Evolutionary conservation across 805 yeast species (phyloP).

Genomic region (Saccharomycopsis babjevae): DNA sequence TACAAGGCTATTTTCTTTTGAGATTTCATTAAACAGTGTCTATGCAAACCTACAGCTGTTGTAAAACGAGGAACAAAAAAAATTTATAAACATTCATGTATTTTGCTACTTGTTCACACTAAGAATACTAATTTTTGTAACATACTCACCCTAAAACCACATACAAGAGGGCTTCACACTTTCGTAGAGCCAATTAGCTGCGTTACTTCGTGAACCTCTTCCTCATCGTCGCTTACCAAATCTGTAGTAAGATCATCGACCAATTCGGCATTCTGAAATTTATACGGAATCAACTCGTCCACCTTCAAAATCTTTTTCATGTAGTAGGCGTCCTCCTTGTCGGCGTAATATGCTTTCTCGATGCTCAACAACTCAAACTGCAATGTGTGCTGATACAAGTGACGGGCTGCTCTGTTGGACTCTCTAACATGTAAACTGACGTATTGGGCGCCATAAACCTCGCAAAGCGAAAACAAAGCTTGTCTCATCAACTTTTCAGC

Average conservation of each 20-base stretch:
- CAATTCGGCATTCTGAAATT: conserved; percentile 36
- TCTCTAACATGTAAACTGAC: conserved; percentile 91
- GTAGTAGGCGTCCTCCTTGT: conserved; percentile 95
- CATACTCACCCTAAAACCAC: background rate
- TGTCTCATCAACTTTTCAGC: conserved; percentile 90
- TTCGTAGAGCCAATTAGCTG: background rate
- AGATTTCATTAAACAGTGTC: no score
- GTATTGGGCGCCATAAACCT: conserved; percentile 68
- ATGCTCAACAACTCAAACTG: conserved; percentile 72
- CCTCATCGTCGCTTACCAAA: conserved; percentile 23
- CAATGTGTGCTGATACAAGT: conserved; percentile 78
- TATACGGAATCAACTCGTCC: conserved; percentile 52
- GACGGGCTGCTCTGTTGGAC: conserved; percentile 89
- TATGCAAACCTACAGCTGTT: no score
- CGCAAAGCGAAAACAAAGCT: conserved; percentile 67
- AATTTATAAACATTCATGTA: no score
- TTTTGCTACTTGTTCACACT: no score
- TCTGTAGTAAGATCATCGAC: conserved; percentile 50
- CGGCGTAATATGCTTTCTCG: conserved; percentile 87
- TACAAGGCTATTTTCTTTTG: no score
- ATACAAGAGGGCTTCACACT: background rate
- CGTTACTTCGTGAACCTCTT: background rate
- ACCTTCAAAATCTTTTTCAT: conserved; percentile 66
- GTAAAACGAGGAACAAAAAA: no score
- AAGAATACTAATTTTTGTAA: no score